Conservation (phyloP, 805 yeast genomes). For the Saccharomyces eubayanus region DNA sequence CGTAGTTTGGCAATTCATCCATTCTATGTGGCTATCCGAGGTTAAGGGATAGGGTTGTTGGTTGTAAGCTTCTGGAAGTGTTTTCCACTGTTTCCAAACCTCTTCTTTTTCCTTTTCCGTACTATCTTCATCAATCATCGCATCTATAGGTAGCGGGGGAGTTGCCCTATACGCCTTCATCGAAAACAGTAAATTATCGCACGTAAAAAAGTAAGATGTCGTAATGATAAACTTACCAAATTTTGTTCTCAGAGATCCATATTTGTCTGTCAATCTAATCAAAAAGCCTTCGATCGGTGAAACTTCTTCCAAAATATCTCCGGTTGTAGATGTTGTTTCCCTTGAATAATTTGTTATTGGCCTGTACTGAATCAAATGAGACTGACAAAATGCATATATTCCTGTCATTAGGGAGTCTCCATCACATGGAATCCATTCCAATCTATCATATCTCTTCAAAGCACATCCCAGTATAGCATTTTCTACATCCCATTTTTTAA, state of each 20-base stretch:
- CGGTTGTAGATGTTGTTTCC: slow-evolving; percentile 14
- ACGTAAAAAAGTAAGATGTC: slow-evolving; percentile 55
- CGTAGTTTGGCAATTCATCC: slow-evolving; percentile 43
- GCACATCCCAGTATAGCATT: slow-evolving; percentile 41
- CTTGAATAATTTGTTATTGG: slow-evolving; percentile 36
- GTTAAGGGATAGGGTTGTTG: slow-evolving; percentile 50
- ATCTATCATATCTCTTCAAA: slow-evolving; percentile 62
- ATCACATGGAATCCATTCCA: slow-evolving; percentile 58
- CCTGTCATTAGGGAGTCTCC: slow-evolving; percentile 36
- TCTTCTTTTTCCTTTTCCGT: slow-evolving; percentile 16
- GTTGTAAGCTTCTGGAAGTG: slow-evolving; percentile 35
- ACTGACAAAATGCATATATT: slow-evolving; percentile 36
- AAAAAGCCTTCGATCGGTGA: slow-evolving; percentile 76
- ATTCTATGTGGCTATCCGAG: slow-evolving; percentile 43
- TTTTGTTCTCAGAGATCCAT: slow-evolving; percentile 34
- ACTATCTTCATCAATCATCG: slow-evolving; percentile 17
- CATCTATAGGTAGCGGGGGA: slow-evolving; percentile 48
- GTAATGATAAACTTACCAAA: slow-evolving; percentile 40
- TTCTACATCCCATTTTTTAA: slow-evolving; percentile 18
- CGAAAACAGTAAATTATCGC: slow-evolving; percentile 53
- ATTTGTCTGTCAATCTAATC: slow-evolving; percentile 43
- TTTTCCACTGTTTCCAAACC: not conserved
- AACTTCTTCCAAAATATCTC: slow-evolving; percentile 44
- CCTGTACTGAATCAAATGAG: slow-evolving; percentile 57
- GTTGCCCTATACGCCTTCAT: slow-evolving; percentile 45